Conservation (phyloP, 1,284 basidiomycete genomes). For the Golubevia sp. region DNA sequence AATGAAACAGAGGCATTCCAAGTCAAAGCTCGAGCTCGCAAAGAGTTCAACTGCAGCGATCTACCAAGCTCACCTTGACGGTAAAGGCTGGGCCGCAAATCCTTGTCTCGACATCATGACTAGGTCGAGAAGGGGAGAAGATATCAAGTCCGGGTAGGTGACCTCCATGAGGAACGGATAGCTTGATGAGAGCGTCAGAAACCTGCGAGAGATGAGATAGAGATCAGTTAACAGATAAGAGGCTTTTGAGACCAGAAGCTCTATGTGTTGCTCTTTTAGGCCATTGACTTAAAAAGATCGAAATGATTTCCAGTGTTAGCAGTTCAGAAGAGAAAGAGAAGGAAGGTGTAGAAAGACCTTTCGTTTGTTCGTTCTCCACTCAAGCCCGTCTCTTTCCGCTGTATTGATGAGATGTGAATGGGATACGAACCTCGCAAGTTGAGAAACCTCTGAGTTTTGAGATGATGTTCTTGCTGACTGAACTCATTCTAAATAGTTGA, state of each 20-base stretch:
- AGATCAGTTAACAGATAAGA: neutral
- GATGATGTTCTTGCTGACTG: neutral
- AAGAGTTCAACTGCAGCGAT: too few relatives aligned
- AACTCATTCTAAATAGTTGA: too few relatives aligned
- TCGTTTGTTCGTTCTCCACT: too few relatives aligned
- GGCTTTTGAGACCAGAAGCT: neutral
- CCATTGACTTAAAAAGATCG: neutral
- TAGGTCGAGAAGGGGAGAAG: conserved; percentile 64
- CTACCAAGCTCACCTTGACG: conserved; percentile 67
- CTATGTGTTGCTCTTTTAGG: neutral
- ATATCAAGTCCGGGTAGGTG: conserved; percentile 78
- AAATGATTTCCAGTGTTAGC: too few relatives aligned
- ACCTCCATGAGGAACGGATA: conserved; percentile 77
- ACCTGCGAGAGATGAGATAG: conserved; percentile 67
- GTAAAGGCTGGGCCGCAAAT: conserved; percentile 84
- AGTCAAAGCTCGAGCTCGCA: neutral
- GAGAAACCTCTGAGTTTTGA: conserved; percentile 4
- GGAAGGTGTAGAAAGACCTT: too few relatives aligned
- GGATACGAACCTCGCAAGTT: conserved; percentile 8
- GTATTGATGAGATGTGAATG: neutral
- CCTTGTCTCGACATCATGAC: conserved; percentile 10
- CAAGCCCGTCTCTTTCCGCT: neutral
- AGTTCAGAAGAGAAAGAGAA: too few relatives aligned
- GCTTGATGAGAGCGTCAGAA: conserved; percentile 87
- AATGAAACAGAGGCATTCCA: neutral